A percentile compares a stretch with the other conserved stretches of the same genome.
phyloP scores from a whole-genome alignment of 768 basidiomycete genomes.

The Hortiboletus campestris region DNA sequence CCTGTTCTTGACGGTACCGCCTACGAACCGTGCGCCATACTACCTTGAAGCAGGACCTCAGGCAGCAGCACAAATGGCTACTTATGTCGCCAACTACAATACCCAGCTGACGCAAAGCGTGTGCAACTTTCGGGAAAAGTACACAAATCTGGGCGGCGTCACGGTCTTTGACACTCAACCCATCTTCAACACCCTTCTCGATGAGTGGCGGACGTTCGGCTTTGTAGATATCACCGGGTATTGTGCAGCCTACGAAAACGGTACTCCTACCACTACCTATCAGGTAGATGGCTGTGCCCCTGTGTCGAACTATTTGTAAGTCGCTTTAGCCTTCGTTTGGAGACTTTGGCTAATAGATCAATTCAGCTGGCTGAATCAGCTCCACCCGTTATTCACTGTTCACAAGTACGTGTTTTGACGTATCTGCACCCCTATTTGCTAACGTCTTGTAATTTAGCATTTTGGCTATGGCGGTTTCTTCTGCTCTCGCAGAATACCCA shows the following conservation, averaged over 20 bases:
- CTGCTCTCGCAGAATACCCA: constrained; percentile 38
- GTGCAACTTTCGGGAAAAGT: constrained; percentile 38
- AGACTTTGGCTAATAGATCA: not conserved
- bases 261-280: constrained; percentile 49
- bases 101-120: constrained; percentile 40
- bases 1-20: constrained; percentile 62
- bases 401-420: constrained; percentile 46
- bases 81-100: constrained; percentile 51
- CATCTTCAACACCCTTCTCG: constrained; percentile 56
- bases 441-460: constrained; percentile 32
- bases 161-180: constrained; percentile 55
- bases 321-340: constrained; percentile 1
- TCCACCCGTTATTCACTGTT: constrained; percentile 65
- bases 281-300: constrained; percentile 59
- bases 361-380: constrained; percentile 56
- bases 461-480: constrained; percentile 51
- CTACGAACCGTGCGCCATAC: constrained; percentile 54
- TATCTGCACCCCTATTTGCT: not conserved
- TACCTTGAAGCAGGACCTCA: constrained; percentile 40
- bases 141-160: constrained; percentile 44
- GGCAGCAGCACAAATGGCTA: constrained; percentile 27
- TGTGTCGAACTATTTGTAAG: constrained; percentile 67
- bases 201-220: constrained; percentile 50
- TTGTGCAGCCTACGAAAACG: constrained; percentile 58
- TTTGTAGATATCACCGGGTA: constrained; percentile 60